Evolutionary conservation across 352 stramenopile species (phyloP).

Genomic region (Nannochloropsis limnetica): DNA sequence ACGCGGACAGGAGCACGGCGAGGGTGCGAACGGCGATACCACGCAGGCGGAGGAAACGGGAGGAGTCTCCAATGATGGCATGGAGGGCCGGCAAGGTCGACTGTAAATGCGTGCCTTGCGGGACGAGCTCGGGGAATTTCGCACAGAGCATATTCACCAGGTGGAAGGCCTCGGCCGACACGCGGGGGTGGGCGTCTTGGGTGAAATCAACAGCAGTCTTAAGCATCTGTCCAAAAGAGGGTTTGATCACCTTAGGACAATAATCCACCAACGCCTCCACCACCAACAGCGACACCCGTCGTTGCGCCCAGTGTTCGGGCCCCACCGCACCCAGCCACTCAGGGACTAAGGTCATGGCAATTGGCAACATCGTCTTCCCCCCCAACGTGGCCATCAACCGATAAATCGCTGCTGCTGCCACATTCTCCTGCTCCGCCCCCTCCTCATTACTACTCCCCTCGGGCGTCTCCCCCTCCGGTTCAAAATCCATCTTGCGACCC

Average conservation of each 20-base stretch:
- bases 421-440: not conserved
- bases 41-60: not conserved
- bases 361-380: conserved; percentile 15
- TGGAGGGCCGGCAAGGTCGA: not conserved
- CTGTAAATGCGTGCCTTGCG: conserved; percentile 7
- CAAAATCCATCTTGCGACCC: conserved; percentile 9
- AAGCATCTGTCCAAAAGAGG: not conserved
- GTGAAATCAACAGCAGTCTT: not conserved
- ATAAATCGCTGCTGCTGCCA: not conserved
- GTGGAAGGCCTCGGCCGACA: not conserved
- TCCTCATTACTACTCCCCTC: not conserved
- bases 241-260: conserved; percentile 22
- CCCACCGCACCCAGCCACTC: not conserved
- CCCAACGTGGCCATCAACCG: not conserved
- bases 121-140: not conserved
- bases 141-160: not conserved
- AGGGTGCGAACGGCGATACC: not conserved
- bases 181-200: not conserved
- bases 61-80: not conserved
- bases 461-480: not conserved
- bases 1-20: not conserved
- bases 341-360: not conserved
- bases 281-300: not conserved
- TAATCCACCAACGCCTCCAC: conserved; percentile 24
- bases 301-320: not conserved